Base-by-base conservation (phyloP, 441 rosid species). In the Bruguiera hainesii region DNA sequence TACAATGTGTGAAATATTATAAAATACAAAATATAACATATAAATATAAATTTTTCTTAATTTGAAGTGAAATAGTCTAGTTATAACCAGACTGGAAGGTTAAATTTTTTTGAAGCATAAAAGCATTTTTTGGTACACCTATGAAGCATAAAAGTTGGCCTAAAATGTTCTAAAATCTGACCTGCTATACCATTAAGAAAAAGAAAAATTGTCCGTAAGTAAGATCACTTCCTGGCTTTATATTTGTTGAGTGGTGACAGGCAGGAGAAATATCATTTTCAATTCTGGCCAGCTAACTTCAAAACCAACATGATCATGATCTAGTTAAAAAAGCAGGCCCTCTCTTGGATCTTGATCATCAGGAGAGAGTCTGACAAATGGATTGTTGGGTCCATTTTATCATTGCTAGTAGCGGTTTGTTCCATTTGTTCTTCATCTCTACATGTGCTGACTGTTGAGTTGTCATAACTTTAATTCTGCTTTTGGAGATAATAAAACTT, bases 261-360 rank as follows among this genome's bases (percentile, higher is more conserved):
- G 56, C 23, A 26, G 67, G 73, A 56, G 57, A 29, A 0, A 56
- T 10, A 42, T 70, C 67, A 50, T 70, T 70, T 69, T 63, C 67
- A 63, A 30, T 20, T 63, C 10, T 56, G 73, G 33, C 63, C 15
- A 13, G 3, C 42, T 33, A 35, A 55, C 19, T 39, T 30, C 21
- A 50, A 18, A 46, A 28, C 63, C 39, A 63, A 57, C 35, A 63
- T 62, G 4, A 62, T 55, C 42, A 63, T 63, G n/a, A n/a, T 33
- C 28, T 59, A 56, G 33, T 30, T 55, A 63, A 67, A 63, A 39
- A 42, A 42, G 48, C 8, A 25, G 3, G 18, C 55, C 55, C 18
- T 8, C 48, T 42, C 18, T 13, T 42, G 16, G 30, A 21, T 29
- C 56, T 70, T 56, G 39, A 63, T 63, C 19, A 63, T 48, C 30